Conservation (phyloP, 495 filamentous ascomycete genomes). For the Glutinoglossum americanum region DNA sequence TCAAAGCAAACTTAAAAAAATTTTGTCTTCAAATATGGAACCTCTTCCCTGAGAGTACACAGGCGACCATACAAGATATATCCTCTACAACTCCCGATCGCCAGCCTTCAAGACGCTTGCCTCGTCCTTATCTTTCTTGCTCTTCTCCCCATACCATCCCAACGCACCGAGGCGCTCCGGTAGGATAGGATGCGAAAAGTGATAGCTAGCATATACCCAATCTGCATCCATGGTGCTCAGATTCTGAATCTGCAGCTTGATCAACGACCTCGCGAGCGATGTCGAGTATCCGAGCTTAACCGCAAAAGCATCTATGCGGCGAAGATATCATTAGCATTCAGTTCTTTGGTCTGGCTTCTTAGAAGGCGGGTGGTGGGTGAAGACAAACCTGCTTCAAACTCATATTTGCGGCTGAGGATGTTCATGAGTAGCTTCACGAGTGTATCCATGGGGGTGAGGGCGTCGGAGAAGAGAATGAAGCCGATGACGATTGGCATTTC, state of each 20-base stretch:
- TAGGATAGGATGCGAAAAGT: conserved; percentile 93
- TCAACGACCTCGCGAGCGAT: conserved; percentile 65
- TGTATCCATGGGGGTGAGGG: conserved; percentile 75
- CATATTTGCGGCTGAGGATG: conserved; percentile 76
- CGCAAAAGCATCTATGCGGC: conserved; percentile 49
- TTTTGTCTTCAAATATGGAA: too few species aligned
- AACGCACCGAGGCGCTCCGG: conserved; percentile 80
- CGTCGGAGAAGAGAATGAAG: conserved; percentile 89
- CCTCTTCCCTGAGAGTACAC: neutral
- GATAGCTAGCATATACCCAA: conserved; percentile 92
- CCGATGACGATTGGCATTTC: conserved; percentile 85
- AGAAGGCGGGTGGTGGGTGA: neutral
- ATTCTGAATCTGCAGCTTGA: conserved; percentile 97
- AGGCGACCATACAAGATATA: too few species aligned
- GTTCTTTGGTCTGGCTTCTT: neutral
- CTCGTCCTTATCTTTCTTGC: conserved; percentile 28
- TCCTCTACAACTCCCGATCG: conserved; percentile 38
- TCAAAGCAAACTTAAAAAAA: too few species aligned
- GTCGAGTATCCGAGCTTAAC: conserved; percentile 62
- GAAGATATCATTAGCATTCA: neutral
- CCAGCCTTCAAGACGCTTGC: conserved; percentile 32
- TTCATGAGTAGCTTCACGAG: conserved; percentile 90
- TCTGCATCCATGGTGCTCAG: conserved; percentile 97
- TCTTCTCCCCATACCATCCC: conserved; percentile 51
- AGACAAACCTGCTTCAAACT: conserved; percentile 73